Conservation (phyloP, 1,284 basidiomycete species). For the Retiboletus fuscus region DNA sequence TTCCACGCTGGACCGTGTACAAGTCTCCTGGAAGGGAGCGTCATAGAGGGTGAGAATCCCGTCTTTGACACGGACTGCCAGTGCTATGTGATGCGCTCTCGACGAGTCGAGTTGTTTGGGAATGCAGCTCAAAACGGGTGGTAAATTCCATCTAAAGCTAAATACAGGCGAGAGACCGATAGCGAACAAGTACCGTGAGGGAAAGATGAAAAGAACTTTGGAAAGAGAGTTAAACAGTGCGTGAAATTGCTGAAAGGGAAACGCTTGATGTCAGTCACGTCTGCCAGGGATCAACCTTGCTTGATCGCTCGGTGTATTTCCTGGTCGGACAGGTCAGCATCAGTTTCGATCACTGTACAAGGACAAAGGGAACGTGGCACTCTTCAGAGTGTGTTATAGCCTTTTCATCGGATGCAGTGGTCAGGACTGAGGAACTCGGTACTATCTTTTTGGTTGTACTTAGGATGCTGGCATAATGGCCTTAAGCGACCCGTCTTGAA, state of each 20-base stretch:
- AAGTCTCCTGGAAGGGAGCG: constrained; percentile 68
- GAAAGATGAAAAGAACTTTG: constrained; percentile 74
- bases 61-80: constrained; percentile 66
- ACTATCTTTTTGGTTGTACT: constrained; percentile 53
- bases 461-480: constrained; percentile 71
- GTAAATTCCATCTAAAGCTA: constrained; percentile 77
- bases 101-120: constrained; percentile 76
- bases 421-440: constrained; percentile 65
- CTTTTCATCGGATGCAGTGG: constrained; percentile 56
- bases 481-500: constrained; percentile 74
- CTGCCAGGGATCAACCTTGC: constrained; percentile 59
- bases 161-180: constrained; percentile 74
- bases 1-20: constrained; percentile 62
- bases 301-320: constrained; percentile 58
- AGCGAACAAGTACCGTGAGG: constrained; percentile 76
- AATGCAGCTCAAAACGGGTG: constrained; percentile 75
- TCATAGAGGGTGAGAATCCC: constrained; percentile 73
- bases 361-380: constrained; percentile 61
- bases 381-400: constrained; percentile 67
- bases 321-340: constrained; percentile 60
- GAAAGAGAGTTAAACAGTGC: constrained; percentile 72
- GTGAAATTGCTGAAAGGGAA: constrained; percentile 76
- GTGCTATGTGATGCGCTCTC: constrained; percentile 67
- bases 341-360: constrained; percentile 63
- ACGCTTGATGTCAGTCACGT: constrained; percentile 69